Conservation (phyloP, 2,329 filamentous ascomycete genomes). For the Xylariaceae sp. region DNA sequence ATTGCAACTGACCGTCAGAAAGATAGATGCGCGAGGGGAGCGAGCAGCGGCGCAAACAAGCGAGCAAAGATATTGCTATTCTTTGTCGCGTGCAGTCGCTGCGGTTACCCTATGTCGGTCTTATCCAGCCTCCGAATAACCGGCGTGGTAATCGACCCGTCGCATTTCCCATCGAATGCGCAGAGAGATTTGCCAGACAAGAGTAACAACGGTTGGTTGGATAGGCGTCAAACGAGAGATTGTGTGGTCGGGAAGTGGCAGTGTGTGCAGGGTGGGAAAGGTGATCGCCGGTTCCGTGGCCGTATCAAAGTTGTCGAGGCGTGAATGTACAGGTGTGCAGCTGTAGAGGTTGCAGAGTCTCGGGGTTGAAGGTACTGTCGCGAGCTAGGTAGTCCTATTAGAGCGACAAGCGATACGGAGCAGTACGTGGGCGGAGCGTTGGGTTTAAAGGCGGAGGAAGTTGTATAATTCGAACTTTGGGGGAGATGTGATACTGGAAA, state of each 20-base stretch:
- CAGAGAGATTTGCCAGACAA: slow-evolving; percentile 19
- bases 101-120: slow-evolving; percentile 20
- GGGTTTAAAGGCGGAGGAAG: background rate
- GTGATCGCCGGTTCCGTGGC: background rate
- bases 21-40: slow-evolving; percentile 3
- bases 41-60: background rate
- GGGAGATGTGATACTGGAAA: background rate
- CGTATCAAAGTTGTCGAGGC: too few species aligned
- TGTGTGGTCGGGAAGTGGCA: slow-evolving; percentile 1
- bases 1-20: slow-evolving; percentile 7
- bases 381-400: too few species aligned
- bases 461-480: background rate
- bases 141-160: slow-evolving; percentile 26
- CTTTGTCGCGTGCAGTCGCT: slow-evolving; percentile 26
- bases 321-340: background rate
- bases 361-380: too few species aligned
- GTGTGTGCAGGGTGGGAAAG: background rate
- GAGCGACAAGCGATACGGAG: background rate
- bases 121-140: slow-evolving; percentile 31
- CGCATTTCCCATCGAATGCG: slow-evolving; percentile 30
- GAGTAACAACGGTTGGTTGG: slow-evolving; percentile 6
- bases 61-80: slow-evolving; percentile 15
- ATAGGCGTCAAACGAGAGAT: slow-evolving; percentile 1
- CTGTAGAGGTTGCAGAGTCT: too few species aligned
- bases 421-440: background rate